These are phyloP conservation scores for Cryptosporidium parvum DNA, from an alignment of 169 alveolate species.

Conservation along the genomic window DNA sequence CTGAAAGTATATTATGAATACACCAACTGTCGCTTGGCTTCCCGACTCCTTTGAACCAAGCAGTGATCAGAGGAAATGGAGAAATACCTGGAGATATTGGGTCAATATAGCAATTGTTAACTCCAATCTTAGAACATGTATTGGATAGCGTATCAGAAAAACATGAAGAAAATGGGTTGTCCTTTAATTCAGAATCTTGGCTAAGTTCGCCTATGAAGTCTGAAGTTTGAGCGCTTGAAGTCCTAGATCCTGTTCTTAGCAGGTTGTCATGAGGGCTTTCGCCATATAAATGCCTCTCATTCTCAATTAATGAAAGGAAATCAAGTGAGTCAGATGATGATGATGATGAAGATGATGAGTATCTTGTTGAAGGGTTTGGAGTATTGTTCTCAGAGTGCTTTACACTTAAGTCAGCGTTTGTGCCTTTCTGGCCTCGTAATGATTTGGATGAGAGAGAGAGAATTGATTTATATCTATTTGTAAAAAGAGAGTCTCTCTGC, in stretches of 20 bases:
- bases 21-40: conserved; percentile 71
- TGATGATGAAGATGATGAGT: conserved; percentile 42
- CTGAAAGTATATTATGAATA: conserved; percentile 72
- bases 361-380: conserved; percentile 53
- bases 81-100: conserved; percentile 66
- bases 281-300: not conserved
- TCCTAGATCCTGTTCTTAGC: not conserved
- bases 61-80: conserved; percentile 65
- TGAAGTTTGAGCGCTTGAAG: not conserved
- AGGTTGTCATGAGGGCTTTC: not conserved
- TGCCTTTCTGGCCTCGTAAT: conserved; percentile 2
- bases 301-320: conserved; percentile 18
- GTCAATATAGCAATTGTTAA: conserved; percentile 29
- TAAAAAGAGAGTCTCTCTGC: conserved; percentile 49
- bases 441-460: conserved; percentile 43
- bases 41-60: conserved; percentile 76
- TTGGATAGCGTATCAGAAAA: conserved; percentile 3
- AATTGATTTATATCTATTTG: conserved; percentile 5
- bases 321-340: conserved; percentile 42
- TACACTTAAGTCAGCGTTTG: not conserved
- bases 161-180: conserved; percentile 7
- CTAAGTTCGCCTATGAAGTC: not conserved
- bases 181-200: not conserved
- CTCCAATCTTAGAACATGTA: not conserved
- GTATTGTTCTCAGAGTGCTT: conserved; percentile 18